Base-by-base conservation (phyloP, 495 filamentous ascomycete genomes). In the Xylaria bambusicola region DNA sequence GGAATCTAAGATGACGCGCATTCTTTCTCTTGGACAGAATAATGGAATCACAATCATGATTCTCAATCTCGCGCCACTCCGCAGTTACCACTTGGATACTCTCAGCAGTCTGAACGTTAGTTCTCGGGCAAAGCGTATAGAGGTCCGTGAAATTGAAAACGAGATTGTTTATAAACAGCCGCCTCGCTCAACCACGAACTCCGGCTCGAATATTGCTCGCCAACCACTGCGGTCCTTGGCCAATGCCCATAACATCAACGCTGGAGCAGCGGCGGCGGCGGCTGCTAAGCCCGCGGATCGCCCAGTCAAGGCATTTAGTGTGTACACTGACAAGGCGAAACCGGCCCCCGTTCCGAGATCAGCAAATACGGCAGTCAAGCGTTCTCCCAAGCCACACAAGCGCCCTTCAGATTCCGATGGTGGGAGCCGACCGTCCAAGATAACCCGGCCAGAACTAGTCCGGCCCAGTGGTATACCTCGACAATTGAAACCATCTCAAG, bases 11-110 rank as follows among this genome's bases (percentile, higher is more conserved):
- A 97, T 98, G 94, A 98, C 94, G 3, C 82, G 94, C 35, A 97
- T 98, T 31, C 71, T 98, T 27, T 93, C 88, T 0, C 76, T 97
- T 10, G 94, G 94, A 0, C 94, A 98, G 73, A 98, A 98, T 71
- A 92, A 97, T 62, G 93, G 94, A 12, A 80, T 96, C 42, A 97
- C 93, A 0, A 80, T 98, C 56, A 98, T 98, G 94, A 94, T 98
- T 56, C 80, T 98, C 36, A 98, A 97, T 67, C 82, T 98, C 0
- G 93, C 94, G 0, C 92, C 89, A 6, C 80, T 89, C 49, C 86
- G 85, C 62, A 91, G 87, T 57, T 98, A 95, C 65, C 94, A 98
- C 63, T 78, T 97, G 47, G 94, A 98, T 71, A 97, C 94, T 0
- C 80, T 98, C 5, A 93, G 89, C 71, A 95, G 91, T 56, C 79